Evolutionary conservation across 305 asterid genomes (phyloP).

Genomic region (Petunia hybrid): DNA sequence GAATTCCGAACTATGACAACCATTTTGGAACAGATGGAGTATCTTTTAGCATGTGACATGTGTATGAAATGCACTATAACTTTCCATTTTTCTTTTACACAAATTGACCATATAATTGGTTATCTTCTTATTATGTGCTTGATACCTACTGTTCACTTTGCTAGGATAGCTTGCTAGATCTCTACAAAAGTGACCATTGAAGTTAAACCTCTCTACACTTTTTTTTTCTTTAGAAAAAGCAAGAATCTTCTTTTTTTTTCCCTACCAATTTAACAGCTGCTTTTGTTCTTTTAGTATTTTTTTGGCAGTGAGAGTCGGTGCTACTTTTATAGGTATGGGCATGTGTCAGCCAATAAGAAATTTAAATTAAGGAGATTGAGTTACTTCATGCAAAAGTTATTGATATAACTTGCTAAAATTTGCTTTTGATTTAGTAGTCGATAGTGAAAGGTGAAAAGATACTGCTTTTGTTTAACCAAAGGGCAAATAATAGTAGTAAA

Average conservation of each 20-base stretch:
- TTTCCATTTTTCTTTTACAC: background rate
- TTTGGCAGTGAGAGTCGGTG: conserved; percentile 6
- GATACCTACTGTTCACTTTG: background rate
- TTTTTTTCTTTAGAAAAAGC: background rate
- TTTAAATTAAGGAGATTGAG: background rate
- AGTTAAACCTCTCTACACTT: background rate
- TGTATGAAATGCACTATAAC: background rate
- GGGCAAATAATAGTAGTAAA: conserved; percentile 1
- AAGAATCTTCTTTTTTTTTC: conserved; percentile 6
- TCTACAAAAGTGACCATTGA: background rate
- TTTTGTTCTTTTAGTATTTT: background rate
- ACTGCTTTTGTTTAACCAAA: background rate
- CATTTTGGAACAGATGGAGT: no score
- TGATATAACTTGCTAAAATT: conserved; percentile 4
- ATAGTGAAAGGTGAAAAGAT: conserved; percentile 26
- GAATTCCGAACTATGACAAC: no score
- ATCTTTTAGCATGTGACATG: conserved; percentile 12
- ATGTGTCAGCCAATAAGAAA: conserved; percentile 14
- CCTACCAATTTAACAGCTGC: no score
- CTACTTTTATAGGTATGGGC: background rate
- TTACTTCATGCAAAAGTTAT: conserved; percentile 27
- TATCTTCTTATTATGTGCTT: conserved; percentile 18
- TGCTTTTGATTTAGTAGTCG: background rate
- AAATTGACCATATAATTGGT: background rate
- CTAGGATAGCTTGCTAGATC: no score